Evolutionary conservation across 192 early-diverging fungal genomes (phyloP).

Genomic region (Funneliformis geosporum): DNA sequence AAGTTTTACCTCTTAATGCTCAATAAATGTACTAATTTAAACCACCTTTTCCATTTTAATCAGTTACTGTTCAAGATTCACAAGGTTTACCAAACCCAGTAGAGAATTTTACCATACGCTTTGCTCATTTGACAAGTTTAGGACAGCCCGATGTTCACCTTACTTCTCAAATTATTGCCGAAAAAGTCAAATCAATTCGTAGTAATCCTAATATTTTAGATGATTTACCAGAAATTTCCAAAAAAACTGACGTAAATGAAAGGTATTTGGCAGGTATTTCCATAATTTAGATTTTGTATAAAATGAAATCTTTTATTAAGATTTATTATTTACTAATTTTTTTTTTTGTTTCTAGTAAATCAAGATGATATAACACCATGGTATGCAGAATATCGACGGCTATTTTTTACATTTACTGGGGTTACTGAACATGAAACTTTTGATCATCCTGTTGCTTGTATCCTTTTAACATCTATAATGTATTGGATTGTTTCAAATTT

Average conservation of each 20-base stretch:
- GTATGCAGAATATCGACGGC: slow-evolving; percentile 77
- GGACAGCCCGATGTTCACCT: slow-evolving; percentile 54
- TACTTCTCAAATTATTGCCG: slow-evolving; percentile 50
- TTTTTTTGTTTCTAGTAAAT: slow-evolving; percentile 36
- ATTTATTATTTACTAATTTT: not conserved
- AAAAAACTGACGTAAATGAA: slow-evolving; percentile 50
- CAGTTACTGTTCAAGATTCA: slow-evolving; percentile 61
- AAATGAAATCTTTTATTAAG: not conserved
- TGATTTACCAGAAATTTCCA: slow-evolving; percentile 42
- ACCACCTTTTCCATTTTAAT: not conserved
- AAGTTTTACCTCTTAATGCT: not conserved
- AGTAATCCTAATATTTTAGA: slow-evolving; percentile 25
- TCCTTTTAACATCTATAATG: not conserved
- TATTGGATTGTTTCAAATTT: not conserved
- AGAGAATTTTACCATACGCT: slow-evolving; percentile 68
- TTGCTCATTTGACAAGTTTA: slow-evolving; percentile 55
- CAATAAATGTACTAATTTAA: not conserved
- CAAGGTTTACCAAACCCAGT: slow-evolving; percentile 58
- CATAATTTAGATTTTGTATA: not conserved
- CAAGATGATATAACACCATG: slow-evolving; percentile 74
- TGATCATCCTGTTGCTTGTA: slow-evolving; percentile 89
- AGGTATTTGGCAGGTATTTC: slow-evolving; percentile 47
- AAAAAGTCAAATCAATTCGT: slow-evolving; percentile 43
- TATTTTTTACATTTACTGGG: slow-evolving; percentile 61
- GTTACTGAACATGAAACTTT: slow-evolving; percentile 91